Conservation (phyloP, 1,139 yeast species). For the Candida buenavistaensis region DNA sequence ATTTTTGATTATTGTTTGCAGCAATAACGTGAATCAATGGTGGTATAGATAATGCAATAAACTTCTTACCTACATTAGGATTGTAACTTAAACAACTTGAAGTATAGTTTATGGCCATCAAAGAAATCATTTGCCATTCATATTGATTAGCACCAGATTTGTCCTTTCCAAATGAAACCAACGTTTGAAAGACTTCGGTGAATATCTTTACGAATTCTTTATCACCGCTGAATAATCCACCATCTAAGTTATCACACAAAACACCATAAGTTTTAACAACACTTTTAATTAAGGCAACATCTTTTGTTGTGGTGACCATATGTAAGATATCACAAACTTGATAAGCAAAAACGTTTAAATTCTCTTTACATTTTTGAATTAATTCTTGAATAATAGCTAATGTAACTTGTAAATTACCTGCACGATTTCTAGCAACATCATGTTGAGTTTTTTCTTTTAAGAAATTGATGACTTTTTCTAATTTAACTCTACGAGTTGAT, state of each 20-base stretch:
- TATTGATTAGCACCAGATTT: slow-evolving; percentile 20
- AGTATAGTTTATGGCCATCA: slow-evolving; percentile 45
- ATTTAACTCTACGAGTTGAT: slow-evolving; percentile 83
- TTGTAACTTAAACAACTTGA: slow-evolving; percentile 45
- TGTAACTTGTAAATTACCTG: slow-evolving; percentile 85
- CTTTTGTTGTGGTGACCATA: slow-evolving; percentile 48
- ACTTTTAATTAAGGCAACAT: slow-evolving; percentile 55
- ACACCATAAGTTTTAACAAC: slow-evolving; percentile 52
- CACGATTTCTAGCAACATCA: slow-evolving; percentile 57
- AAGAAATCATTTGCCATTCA: slow-evolving; percentile 52
- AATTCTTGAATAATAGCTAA: slow-evolving; percentile 68
- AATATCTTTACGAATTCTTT: slow-evolving; percentile 56
- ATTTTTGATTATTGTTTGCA: slow-evolving; percentile 17
- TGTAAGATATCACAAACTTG: slow-evolving; percentile 53
- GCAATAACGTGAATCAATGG: slow-evolving; percentile 35
- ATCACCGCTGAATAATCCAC: slow-evolving; percentile 73
- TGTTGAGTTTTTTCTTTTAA: slow-evolving; percentile 60
- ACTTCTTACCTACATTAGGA: slow-evolving; percentile 35
- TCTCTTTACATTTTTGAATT: slow-evolving; percentile 75
- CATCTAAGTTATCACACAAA: slow-evolving; percentile 67
- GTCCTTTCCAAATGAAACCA: slow-evolving; percentile 29
- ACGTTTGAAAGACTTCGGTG: slow-evolving; percentile 36
- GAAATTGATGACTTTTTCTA: slow-evolving; percentile 80
- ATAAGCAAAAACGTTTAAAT: slow-evolving; percentile 77
- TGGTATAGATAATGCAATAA: slow-evolving; percentile 43